Evolutionary conservation across 192 early-diverging fungal genomes (phyloP).

Genomic region (Podila epigama): DNA sequence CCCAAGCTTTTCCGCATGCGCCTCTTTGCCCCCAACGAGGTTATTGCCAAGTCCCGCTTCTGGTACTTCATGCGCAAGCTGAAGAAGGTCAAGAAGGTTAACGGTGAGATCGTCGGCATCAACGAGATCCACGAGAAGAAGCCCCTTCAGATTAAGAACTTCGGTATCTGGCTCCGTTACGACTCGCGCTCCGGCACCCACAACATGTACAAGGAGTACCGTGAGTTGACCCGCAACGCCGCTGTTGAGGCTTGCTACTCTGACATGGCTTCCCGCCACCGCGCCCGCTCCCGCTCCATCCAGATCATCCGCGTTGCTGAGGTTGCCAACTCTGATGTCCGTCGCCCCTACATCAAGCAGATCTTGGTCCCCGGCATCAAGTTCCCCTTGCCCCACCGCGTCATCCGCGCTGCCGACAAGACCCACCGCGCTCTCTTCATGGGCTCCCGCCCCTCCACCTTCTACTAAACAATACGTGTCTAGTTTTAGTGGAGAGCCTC

Average conservation of each 20-base stretch:
- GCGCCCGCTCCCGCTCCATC: constrained; percentile 92
- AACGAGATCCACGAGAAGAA: constrained; percentile 98
- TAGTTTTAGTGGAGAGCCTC: constrained; percentile 1
- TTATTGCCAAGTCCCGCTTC: constrained; percentile 99
- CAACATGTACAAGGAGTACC: constrained; percentile 99
- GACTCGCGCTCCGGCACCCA: constrained; percentile 99
- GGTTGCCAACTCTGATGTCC: constrained; percentile 83
- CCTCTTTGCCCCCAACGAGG: constrained; percentile 98
- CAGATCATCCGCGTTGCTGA: constrained; percentile 99
- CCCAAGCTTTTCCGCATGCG: no score
- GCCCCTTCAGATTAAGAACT: constrained; percentile 95
- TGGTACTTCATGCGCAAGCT: constrained; percentile 99
- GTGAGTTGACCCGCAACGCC: constrained; percentile 87
- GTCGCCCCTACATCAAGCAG: constrained; percentile 98
- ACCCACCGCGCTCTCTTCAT: constrained; percentile 83
- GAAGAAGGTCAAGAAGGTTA: constrained; percentile 99
- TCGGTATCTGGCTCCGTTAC: constrained; percentile 99
- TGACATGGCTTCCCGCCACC: constrained; percentile 95
- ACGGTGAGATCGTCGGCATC: constrained; percentile 96
- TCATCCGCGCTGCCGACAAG: constrained; percentile 84
- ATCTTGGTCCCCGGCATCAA: constrained; percentile 86
- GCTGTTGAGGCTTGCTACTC: constrained; percentile 36
- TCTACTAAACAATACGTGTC: constrained; percentile 65
- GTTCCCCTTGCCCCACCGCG: constrained; percentile 99
- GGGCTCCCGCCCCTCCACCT: constrained; percentile 93